Base-by-base conservation (phyloP, 768 basidiomycete genomes). In the Gautieria morchelliformis region DNA sequence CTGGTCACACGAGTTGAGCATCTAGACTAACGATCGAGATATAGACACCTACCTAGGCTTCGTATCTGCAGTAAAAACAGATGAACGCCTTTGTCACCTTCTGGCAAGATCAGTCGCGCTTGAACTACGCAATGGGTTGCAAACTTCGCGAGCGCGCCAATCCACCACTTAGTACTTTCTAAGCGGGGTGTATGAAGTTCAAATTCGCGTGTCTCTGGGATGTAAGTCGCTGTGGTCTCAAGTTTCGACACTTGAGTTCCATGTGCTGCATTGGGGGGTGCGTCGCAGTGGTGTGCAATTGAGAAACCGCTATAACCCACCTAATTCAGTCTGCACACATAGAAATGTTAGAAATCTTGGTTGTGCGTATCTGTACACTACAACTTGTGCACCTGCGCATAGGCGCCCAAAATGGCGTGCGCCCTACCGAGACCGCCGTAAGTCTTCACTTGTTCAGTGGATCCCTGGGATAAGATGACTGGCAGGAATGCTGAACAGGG, bases 131-230 rank as follows among this genome's bases (percentile, higher is more conserved):
- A 85, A 65, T 89, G 86, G 0, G 86, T 88, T 0, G 87, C 80
- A 0, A 82, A 84, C 69, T 81, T 83, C 0, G 82, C 87, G 14
- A 87, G 70, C 5, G 75, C 83, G 8, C 88, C 87, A 54, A 87
- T 79, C 89, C 88, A 91, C 87, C 87, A 91, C 66, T 91, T 91
- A 60, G 74, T 80, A 59, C 84, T 85, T 1, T 86, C 86, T 22
- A 88, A 62, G 0, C 83, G 83, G 0, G 89, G 88, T 1, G 86
- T 85, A 64, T 90, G 76, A 39, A 91, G 80, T 42, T 87, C 84
- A 61, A 90, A 89, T 65, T 87, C 82, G 53, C 76, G 67, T 0
- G 79, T 78, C 32, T 79, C 77, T 0, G 81, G 82, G n/a, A 85
- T 69, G 68, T 82, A 90, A 0, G 84, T 87, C 4, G 86, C 86